Evolutionary conservation across 1,284 basidiomycete genomes (phyloP).

Genomic region (Mycena citricolor): DNA sequence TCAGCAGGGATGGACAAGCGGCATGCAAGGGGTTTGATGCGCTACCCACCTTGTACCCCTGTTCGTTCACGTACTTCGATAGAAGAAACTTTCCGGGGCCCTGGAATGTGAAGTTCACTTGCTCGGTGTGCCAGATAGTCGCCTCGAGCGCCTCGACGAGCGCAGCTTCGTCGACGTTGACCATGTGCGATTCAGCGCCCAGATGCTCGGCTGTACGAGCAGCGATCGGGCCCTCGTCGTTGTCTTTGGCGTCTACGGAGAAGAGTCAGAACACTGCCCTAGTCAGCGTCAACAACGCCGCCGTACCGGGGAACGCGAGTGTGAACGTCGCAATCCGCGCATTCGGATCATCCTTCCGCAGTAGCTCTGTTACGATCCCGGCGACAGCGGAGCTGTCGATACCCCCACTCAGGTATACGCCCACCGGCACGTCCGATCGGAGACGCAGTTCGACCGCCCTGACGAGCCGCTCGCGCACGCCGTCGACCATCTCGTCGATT

Average conservation of each 20-base stretch:
- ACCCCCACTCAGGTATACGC: conserved; percentile 25
- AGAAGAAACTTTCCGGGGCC: conserved; percentile 22
- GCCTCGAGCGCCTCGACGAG: conserved; percentile 21
- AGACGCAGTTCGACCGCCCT: conserved; percentile 2
- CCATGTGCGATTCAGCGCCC: conserved; percentile 16
- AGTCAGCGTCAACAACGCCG: too few species aligned
- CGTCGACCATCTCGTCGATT: conserved; percentile 4
- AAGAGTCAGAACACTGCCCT: too few species aligned
- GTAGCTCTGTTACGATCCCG: conserved; percentile 18
- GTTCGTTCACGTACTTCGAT: conserved; percentile 15
- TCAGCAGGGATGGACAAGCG: too few species aligned
- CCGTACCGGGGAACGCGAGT: conserved; percentile 6
- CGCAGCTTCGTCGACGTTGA: conserved; percentile 17
- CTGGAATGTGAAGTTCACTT: conserved; percentile 12
- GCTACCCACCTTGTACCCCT: conserved; percentile 24
- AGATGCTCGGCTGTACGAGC: conserved; percentile 20
- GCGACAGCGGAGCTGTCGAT: conserved; percentile 24
- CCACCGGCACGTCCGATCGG: conserved; percentile 3
- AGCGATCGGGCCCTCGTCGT: conserved; percentile 11
- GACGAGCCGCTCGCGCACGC: not conserved
- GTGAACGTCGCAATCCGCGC: conserved; percentile 13
- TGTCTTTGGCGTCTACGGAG: not conserved
- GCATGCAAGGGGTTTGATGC: too few species aligned
- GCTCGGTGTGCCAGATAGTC: conserved; percentile 20
- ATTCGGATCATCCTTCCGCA: not conserved